Percentiles rank a stretch among this genome's conserved stretches.
phyloP scores from a whole-genome alignment of 176 grass and related monocot species.

The Poa pratensis region DNA sequence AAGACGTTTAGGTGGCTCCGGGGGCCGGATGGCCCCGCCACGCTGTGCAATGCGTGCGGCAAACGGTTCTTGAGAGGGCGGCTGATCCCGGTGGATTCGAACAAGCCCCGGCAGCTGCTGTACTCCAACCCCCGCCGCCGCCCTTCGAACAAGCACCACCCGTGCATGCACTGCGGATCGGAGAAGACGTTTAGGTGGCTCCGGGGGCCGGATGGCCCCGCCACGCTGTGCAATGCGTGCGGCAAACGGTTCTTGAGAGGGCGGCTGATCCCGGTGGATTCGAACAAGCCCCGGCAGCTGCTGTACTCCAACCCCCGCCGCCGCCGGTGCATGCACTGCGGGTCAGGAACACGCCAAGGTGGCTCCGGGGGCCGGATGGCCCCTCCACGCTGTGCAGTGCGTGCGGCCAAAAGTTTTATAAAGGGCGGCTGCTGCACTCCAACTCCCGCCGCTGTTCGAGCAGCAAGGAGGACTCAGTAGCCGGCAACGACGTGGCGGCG shows the following conservation, averaged over 20 bases:
- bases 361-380: not conserved
- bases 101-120: too few species aligned
- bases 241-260: not conserved
- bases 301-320: not conserved
- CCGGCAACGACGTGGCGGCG: too few species aligned
- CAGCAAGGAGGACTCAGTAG: not conserved
- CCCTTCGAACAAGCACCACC: too few species aligned
- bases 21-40: too few species aligned
- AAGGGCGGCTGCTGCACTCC: not conserved
- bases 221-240: not conserved
- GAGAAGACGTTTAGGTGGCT: conserved; percentile 63
- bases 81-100: too few species aligned
- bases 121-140: too few species aligned
- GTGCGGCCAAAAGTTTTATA: not conserved
- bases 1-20: too few species aligned
- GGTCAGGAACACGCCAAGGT: not conserved
- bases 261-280: too few species aligned
- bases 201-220: not conserved
- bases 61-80: too few species aligned
- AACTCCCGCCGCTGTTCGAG: not conserved
- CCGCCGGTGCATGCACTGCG: not conserved
- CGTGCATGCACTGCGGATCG: conserved; percentile 63
- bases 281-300: too few species aligned
- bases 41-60: too few species aligned
- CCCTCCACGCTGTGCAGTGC: not conserved